Percentiles rank a stretch among this genome's conserved stretches.
phyloP scores from a whole-genome alignment of 352 stramenopile species.

The Phytophthora melonis region DNA sequence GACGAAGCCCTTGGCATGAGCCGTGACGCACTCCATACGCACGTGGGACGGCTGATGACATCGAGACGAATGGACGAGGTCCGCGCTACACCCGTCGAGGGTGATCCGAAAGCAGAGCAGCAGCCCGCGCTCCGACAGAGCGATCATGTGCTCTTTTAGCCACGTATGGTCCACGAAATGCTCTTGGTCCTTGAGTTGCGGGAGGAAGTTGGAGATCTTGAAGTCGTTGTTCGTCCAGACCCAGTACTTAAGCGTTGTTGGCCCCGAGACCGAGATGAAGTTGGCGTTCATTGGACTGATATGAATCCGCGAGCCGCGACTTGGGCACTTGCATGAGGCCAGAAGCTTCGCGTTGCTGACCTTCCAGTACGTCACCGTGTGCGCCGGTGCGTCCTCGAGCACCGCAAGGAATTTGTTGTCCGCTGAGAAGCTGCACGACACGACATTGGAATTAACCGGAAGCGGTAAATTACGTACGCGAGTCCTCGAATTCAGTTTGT shows the following conservation, averaged over 20 bases:
- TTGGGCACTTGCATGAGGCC: conserved; percentile 73
- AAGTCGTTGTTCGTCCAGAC: conserved; percentile 82
- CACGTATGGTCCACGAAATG: conserved; percentile 87
- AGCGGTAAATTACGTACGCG: conserved; percentile 58
- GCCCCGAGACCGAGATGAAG: conserved; percentile 81
- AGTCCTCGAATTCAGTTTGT: conserved; percentile 55
- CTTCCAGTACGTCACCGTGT: conserved; percentile 87
- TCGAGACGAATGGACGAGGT: conserved; percentile 72
- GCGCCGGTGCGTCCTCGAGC: conserved; percentile 73
- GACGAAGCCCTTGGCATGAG: conserved; percentile 79
- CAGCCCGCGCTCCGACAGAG: conserved; percentile 72
- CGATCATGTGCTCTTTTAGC: conserved; percentile 77
- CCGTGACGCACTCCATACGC: conserved; percentile 73
- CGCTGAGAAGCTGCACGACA: conserved; percentile 72
- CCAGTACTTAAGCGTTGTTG: conserved; percentile 84
- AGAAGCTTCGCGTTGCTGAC: conserved; percentile 80
- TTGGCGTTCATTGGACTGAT: conserved; percentile 75
- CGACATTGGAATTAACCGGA: conserved; percentile 62
- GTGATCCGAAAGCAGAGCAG: conserved; percentile 72
- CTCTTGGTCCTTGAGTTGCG: conserved; percentile 78
- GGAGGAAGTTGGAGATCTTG: conserved; percentile 81
- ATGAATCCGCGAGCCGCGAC: conserved; percentile 67
- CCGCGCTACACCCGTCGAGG: conserved; percentile 57
- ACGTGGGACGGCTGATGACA: conserved; percentile 78
- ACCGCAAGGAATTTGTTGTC: conserved; percentile 85